Evolutionary conservation across 225 moss, liverwort and hornwort genomes (phyloP).

Genomic region (Asterella californica): DNA sequence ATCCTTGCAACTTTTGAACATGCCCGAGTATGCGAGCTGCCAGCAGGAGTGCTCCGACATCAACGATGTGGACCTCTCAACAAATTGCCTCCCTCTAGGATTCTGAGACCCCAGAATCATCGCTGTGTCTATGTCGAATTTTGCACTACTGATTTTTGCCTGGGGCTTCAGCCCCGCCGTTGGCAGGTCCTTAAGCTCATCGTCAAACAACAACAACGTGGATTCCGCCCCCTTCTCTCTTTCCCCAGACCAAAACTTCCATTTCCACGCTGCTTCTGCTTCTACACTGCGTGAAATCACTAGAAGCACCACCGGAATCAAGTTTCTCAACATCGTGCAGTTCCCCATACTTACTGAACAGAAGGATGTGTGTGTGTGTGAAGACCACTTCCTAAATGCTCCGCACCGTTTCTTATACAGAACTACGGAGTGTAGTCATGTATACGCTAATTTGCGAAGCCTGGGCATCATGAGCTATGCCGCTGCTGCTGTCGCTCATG

Average conservation of each 20-base stretch:
- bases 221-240: neutral
- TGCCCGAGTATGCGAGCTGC: constrained; percentile 64
- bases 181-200: neutral
- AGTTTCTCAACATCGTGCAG: neutral
- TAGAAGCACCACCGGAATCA: neutral
- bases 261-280: constrained; percentile 4
- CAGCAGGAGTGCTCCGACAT: constrained; percentile 72
- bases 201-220: neutral
- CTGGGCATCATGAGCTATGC: neutral
- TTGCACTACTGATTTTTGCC: neutral
- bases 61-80: constrained; percentile 32
- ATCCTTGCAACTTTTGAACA: constrained; percentile 67
- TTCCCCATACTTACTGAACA: neutral
- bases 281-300: neutral
- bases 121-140: constrained; percentile 20
- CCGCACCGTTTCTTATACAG: neutral
- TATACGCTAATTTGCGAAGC: neutral
- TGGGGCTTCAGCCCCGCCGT: neutral
- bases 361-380: too few relatives aligned
- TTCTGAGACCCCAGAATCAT: constrained; percentile 17
- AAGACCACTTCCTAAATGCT: neutral
- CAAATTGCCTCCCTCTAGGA: constrained; percentile 21
- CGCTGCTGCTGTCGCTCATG: neutral
- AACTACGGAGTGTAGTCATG: neutral
- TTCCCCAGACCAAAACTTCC: neutral